These are phyloP conservation scores for Penicillium soppii DNA, from an alignment of 495 filamentous ascomycete species.

Conservation along the genomic window DNA sequence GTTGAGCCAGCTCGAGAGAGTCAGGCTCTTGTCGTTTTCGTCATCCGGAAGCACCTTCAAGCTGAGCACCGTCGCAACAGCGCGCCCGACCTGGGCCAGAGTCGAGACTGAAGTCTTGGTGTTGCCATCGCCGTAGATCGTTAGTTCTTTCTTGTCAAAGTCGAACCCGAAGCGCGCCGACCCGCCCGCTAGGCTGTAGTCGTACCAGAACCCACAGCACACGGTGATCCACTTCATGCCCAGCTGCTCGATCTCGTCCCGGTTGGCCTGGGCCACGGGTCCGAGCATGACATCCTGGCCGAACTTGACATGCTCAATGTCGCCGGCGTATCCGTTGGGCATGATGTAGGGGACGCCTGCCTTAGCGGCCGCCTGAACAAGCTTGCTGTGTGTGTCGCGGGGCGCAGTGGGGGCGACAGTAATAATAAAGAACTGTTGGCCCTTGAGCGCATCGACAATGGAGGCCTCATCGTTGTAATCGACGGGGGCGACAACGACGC, in stretches of 20 bases:
- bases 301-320: conserved; percentile 26
- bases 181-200: conserved; percentile 43
- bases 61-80: conserved; percentile 44
- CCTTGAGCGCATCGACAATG: conserved; percentile 49
- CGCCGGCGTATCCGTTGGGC: conserved; percentile 57
- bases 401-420: conserved; percentile 49
- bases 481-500: conserved; percentile 41
- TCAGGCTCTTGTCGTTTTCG: conserved; percentile 37
- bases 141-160: conserved; percentile 37
- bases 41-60: conserved; percentile 49
- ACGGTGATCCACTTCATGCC: conserved; percentile 53
- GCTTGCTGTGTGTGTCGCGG: conserved; percentile 44
- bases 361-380: conserved; percentile 60
- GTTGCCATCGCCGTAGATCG: conserved; percentile 51
- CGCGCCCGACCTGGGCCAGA: conserved; percentile 45
- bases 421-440: conserved; percentile 61
- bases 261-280: conserved; percentile 8
- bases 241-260: conserved; percentile 42
- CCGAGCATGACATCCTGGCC: conserved; percentile 17
- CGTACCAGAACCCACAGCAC: conserved; percentile 53
- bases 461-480: conserved; percentile 49
- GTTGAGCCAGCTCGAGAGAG: conserved; percentile 38
- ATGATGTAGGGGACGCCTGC: conserved; percentile 62
- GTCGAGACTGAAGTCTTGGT: conserved; percentile 39
- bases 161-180: conserved; percentile 47